Percentiles rank a stretch among this genome's conserved stretches.
phyloP scores from a whole-genome alignment of 2,329 filamentous ascomycete genomes.

The Hypocrella siamensis region DNA sequence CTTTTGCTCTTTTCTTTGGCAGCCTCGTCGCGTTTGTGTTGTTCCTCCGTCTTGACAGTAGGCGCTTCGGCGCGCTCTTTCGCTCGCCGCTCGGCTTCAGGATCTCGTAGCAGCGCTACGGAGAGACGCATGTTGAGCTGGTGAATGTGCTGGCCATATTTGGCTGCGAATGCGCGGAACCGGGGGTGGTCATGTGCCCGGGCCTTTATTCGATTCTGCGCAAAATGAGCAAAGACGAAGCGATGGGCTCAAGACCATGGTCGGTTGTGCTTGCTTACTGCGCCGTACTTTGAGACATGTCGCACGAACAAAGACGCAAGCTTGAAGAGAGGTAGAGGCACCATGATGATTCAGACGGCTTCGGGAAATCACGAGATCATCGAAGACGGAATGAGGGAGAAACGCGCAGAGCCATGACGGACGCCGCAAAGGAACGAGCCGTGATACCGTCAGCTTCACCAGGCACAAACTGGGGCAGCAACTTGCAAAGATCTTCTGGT shows the following conservation, averaged over 20 bases:
- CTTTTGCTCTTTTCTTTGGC: conserved; percentile 23
- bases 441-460: too few species aligned
- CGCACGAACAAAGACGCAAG: conserved; percentile 47
- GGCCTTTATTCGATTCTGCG: conserved; percentile 47
- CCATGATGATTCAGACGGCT: conserved; percentile 29
- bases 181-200: conserved; percentile 49
- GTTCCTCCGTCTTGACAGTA: conserved; percentile 49
- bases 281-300: conserved; percentile 54
- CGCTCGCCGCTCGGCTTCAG: conserved; percentile 38
- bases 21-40: conserved; percentile 37
- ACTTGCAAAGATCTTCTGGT: too few species aligned
- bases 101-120: conserved; percentile 42
- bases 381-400: too few species aligned
- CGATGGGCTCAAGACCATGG: too few species aligned
- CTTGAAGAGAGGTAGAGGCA: conserved; percentile 52
- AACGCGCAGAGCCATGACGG: too few species aligned
- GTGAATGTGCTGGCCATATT: conserved; percentile 47
- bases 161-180: conserved; percentile 44
- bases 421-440: too few species aligned
- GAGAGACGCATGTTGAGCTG: conserved; percentile 51
- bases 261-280: too few species aligned
- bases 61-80: conserved; percentile 48
- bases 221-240: too few species aligned
- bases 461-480: too few species aligned
- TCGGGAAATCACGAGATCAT: too few species aligned